phyloP scores from a whole-genome alignment of 495 filamentous ascomycete genomes.

The Hypoxylon perforatum region DNA sequence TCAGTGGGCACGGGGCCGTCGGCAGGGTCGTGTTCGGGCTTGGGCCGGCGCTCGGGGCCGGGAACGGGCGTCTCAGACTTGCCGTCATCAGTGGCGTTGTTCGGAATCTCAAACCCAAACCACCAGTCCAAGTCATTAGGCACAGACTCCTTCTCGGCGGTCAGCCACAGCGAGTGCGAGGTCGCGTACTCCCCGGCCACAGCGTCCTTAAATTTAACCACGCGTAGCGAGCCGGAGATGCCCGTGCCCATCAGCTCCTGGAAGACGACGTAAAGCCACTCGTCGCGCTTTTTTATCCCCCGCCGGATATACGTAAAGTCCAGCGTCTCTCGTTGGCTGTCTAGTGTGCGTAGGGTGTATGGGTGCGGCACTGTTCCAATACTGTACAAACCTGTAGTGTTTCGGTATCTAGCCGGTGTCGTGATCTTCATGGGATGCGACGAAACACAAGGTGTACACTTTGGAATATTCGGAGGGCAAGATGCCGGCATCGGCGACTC shows the following conservation, averaged over 20 bases:
- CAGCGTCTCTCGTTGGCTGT: slow-evolving; percentile 60
- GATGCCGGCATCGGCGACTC: slow-evolving; percentile 74
- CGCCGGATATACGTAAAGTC: slow-evolving; percentile 77
- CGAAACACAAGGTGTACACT: slow-evolving; percentile 78
- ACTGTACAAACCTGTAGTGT: slow-evolving; percentile 74
- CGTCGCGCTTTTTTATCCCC: slow-evolving; percentile 75
- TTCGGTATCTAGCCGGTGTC: slow-evolving; percentile 68
- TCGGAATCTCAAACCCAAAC: slow-evolving; percentile 85
- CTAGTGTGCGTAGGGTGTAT: slow-evolving; percentile 77
- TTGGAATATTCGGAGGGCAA: slow-evolving; percentile 84
- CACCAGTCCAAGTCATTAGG: slow-evolving; percentile 82
- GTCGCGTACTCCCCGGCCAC: slow-evolving; percentile 72
- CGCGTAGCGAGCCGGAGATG: slow-evolving; percentile 68
- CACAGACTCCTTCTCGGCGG: slow-evolving; percentile 71
- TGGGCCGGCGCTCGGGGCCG: slow-evolving; percentile 53
- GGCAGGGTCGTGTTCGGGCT: slow-evolving; percentile 49
- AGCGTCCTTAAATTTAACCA: slow-evolving; percentile 81
- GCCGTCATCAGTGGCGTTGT: slow-evolving; percentile 60
- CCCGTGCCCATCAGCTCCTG: slow-evolving; percentile 71
- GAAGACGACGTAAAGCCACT: slow-evolving; percentile 81
- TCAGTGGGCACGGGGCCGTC: slow-evolving; percentile 62
- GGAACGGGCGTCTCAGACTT: slow-evolving; percentile 63
- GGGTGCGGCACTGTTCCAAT: slow-evolving; percentile 92
- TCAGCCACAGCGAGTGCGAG: slow-evolving; percentile 79
- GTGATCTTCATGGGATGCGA: slow-evolving; percentile 65